Base-by-base conservation (phyloP, 2,329 filamentous ascomycete species). In the Talaromyces albobiverticillius region DNA sequence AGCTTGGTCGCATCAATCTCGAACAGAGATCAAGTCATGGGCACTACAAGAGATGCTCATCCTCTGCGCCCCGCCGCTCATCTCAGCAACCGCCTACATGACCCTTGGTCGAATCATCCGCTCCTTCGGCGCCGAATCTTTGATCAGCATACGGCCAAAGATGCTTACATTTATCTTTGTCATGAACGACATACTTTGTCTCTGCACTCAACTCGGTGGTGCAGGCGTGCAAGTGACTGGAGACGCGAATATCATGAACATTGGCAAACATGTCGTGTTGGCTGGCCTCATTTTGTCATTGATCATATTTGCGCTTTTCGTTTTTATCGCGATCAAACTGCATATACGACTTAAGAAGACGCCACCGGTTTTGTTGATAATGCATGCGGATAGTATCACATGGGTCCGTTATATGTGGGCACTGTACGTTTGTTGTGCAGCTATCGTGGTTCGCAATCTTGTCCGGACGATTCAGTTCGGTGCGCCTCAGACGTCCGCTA, bases 61-160 rank as follows among this genome's bases (percentile, higher is more conserved):
- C 41, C 66, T 77, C 3, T 62, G 76, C 10, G 69, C 71, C 0
- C 73, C 75, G 0, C 67, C 72, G 0, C 62, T 78, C 4, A 69
- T 75, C 43, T 71, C 75, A 8, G 76, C 71, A 0, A 61, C 59
- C 10, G 60, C 58, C 46, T 62, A 75, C 60, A 75, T 74, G 71
- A 55, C 67, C 14, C 70, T 77, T 1, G 71, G 69, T 0, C 71
- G 74, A 0, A 62, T 76, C 9, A 71, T 77, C 18, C 55, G 58
- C 3, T 53, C 69, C 11, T 62, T 70, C 4, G 49, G 68, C 34
- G 73, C 69, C 2, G 70, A 76, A 42, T 42, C 64, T 4, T 61
- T 67, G 25, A 67, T 71, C 4, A 51, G 67, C 6, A 72, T 77
- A 38, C 63, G 62, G 0, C 53, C 60, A 0, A 65, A 62, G n/a